Percentiles rank a stretch among this genome's conserved stretches.
Conservation (phyloP, 176 grass and related monocot genomes). For the Avena sativa region DNA sequence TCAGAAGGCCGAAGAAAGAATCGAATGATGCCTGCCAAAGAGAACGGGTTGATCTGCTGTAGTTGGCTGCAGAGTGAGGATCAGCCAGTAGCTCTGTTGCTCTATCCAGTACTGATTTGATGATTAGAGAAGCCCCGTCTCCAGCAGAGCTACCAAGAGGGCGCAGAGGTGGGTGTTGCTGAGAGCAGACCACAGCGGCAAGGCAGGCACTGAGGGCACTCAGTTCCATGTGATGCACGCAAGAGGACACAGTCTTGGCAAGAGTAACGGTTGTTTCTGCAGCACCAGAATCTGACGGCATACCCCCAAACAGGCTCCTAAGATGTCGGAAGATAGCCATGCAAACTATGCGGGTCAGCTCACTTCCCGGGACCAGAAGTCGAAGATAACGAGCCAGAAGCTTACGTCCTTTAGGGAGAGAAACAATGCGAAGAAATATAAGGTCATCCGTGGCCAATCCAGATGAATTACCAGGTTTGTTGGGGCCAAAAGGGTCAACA, state of each 20-base stretch:
- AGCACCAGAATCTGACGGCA: slow-evolving; percentile 62
- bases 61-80: slow-evolving; percentile 71
- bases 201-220: slow-evolving; percentile 90
- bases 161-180: slow-evolving; percentile 86
- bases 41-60: slow-evolving; percentile 67
- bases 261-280: slow-evolving; percentile 73
- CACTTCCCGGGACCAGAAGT: slow-evolving; percentile 81
- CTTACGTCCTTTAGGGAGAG: slow-evolving; percentile 90
- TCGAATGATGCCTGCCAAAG: slow-evolving; percentile 98
- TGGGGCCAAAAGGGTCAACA: slow-evolving; percentile 89
- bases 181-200: slow-evolving; percentile 89
- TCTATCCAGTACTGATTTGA: slow-evolving; percentile 87
- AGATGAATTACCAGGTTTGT: slow-evolving; percentile 65
- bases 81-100: slow-evolving; percentile 77
- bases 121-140: slow-evolving; percentile 78
- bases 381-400: slow-evolving; percentile 76
- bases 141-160: slow-evolving; percentile 85
- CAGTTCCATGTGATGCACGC: slow-evolving; percentile 78
- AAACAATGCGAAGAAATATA: slow-evolving; percentile 83
- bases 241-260: slow-evolving; percentile 74
- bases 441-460: slow-evolving; percentile 79
- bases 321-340: slow-evolving; percentile 92
- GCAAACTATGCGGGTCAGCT: slow-evolving; percentile 82
- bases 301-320: slow-evolving; percentile 83
- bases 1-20: slow-evolving; percentile 88